These are phyloP conservation scores for Camptophora hylomeconis DNA, from an alignment of 2,329 filamentous ascomycete genomes.

Conservation along the genomic window DNA sequence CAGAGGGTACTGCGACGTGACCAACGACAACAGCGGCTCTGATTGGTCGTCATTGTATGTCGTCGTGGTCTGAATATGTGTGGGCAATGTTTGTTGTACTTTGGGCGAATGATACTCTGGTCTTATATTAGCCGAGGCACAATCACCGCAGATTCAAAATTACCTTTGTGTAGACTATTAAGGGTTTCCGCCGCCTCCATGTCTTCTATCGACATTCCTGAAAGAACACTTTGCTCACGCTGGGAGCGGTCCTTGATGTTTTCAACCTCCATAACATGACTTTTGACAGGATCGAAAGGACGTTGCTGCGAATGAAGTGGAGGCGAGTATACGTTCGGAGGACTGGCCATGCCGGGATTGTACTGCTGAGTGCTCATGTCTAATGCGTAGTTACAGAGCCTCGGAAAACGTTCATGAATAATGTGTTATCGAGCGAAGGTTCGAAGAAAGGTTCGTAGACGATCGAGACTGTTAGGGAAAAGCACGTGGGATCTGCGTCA, in stretches of 20 bases:
- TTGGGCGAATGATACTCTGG: constrained; percentile 16
- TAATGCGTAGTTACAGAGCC: no score
- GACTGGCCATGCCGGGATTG: no score
- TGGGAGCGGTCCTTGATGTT: constrained; percentile 26
- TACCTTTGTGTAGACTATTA: constrained; percentile 61
- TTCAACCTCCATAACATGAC: constrained; percentile 26
- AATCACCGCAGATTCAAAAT: constrained; percentile 1
- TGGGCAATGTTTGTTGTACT: constrained; percentile 47
- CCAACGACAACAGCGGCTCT: constrained; percentile 72
- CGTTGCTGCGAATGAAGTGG: no score
- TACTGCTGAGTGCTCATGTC: no score
- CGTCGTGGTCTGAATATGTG: constrained; percentile 25
- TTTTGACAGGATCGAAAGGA: constrained; percentile 10
- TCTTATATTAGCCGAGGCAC: constrained; percentile 7
- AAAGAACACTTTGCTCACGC: constrained; percentile 33
- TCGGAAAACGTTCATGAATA: no score
- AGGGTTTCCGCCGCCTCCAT: constrained; percentile 58
- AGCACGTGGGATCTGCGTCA: no score
- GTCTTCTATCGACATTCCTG: constrained; percentile 30
- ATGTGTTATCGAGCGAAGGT: no score
- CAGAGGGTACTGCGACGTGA: constrained; percentile 78
- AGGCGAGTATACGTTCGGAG: no score
- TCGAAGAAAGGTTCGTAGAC: no score
- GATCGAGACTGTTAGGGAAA: no score
- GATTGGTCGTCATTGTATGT: constrained; percentile 37